Base-by-base conservation (phyloP, 371 early-diverging fungal genomes). In the Circinella umbellata region DNA sequence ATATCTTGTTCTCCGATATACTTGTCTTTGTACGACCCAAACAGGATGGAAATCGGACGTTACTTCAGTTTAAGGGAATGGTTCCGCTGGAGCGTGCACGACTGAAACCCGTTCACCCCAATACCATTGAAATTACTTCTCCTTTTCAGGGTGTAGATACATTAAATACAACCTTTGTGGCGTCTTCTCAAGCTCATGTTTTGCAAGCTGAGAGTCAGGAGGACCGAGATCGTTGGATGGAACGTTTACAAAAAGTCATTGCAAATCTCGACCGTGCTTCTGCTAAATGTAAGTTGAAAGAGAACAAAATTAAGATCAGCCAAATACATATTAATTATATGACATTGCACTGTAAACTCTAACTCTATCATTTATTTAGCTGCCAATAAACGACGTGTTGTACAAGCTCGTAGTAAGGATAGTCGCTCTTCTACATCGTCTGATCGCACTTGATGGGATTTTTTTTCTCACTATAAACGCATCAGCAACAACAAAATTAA, bases 1-100 rank as follows among this genome's bases (percentile, higher is more conserved):
- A 72, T 42, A 69, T 77, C 36, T 61, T 77, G 59, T 77, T 72
- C 60, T 72, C 77, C 49, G 77, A 77, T 65, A 69, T 77, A 48
- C 63, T 77, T 59, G 68, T 70, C 38, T 61, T 74, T 70, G 77
- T 74, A 17, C 69, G 68, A 61, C 72, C 74, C 34, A 74, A 74
- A 42, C 74, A 71, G 55, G 75, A 71, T 36, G 66, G 48, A 34
- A 67, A 65, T 18, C 63, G 65, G 18, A 73, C 72, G 7, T 54
- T 76, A 10, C 62, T 77, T 46, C 74, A 74, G 39, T 77, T 74
- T 59, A 74, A 73, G 48, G 70, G 63, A 17, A 73, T 70, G 63
- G 63, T 73, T 35, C n/a, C 66, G 34, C 73, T 77, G 39, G 74
- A 77, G 15, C 64, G 72, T 59, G 77, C 77, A 17, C 54, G 20